Evolutionary conservation across 441 rosid species (phyloP), one percentile per base, ranked within the genome.

Genomic region (Gossypium schwendimanii): DNA sequence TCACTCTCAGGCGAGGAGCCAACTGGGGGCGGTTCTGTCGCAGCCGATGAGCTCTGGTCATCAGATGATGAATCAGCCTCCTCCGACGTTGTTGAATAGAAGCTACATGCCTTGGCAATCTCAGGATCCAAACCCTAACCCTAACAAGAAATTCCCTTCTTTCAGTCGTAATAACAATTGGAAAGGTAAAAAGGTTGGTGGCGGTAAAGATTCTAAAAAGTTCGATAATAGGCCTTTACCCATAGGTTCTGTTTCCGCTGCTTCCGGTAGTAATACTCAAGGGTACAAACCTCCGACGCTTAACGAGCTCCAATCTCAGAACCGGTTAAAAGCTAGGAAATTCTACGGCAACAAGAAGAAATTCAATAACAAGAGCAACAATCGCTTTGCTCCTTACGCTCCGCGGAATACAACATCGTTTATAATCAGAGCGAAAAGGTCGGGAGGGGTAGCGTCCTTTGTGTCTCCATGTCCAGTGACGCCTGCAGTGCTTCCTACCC

Each of bases 401-500:
- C 99, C 99, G 2, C 79, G 99, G 72, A 94, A 94, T 83, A 94
- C 98, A 0, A 79, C 99, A 0, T 92, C 97, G 0, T 94, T 84
- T 55, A 88, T 94, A 5, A 94, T 94, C 65, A 73, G 98, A 23
- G 98, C 99, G 0, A 95, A 95, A 81, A 95, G 83, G 62, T 81
- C 98, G 0, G 98, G 99, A 12, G 99, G 99, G 5, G 93, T 95
- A 63, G 87, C 99, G 4, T 90, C 96, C 3, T 69, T 95, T 82
- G 97, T 92, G n/a, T 92, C 95, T 0, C 98, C 99, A 0, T 88
- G 88, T 59, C 95, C 98, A 0, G 93, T 90, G 49, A 95, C 99
- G 0, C 99, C 99, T 0, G 89, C 97, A 0, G 93, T 95, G 5
- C 76, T 92, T 76, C 98, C 98, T 0, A 91, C 98, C 0, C 98